Base-by-base conservation (phyloP, 2,329 filamentous ascomycete species). In the Colletotrichum salicis region DNA sequence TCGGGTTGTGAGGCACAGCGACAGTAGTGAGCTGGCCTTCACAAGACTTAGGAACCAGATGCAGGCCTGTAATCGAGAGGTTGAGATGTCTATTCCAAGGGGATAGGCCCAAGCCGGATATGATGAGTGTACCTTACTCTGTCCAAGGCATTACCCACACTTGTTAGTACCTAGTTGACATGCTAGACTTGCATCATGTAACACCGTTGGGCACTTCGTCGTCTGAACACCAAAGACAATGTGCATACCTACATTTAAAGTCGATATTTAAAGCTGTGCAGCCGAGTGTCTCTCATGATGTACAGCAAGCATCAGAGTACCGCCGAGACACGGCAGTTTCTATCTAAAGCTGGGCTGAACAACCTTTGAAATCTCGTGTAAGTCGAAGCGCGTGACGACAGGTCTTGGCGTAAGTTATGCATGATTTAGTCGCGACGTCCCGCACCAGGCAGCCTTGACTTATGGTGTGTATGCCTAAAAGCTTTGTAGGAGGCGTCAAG, bases 401-500 rank as follows among this genome's bases (percentile, higher is more conserved):
- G 10, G 45, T 19, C 19, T 31, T 37, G 29, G 45, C 48, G 22
- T 24, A 11, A 48, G 41, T 22, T 48, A 12, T 19, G 22, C 60
- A 48, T 68, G 27, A 31, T 19, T 55, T 11, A 70, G 29, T 37
- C 22, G 51, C 24, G 15, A 35, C 15, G 31, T 22, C 8, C 31
- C 22, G 22, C 29, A 24, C 45, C 56, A 67, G 70, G 56, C 57
- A 66, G 70, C 56, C 56, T 71, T 72, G 62, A 61, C 67, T 67
- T 67, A 67, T 22, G 35, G 19, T 24, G 56, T 71, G 65, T 71
- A 52, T 67, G 67, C 67, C 67, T 45, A 62, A 67, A 4, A 57
- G 15, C 37, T n/a, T 56, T 45, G 27, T 64, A 52, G 48, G 48
- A 37, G 54, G 59, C 60, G 33, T 68, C 19, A 29, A 27, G 31